phyloP scores from a whole-genome alignment of 192 early-diverging fungal species.

The Umbelopsis sp. region DNA sequence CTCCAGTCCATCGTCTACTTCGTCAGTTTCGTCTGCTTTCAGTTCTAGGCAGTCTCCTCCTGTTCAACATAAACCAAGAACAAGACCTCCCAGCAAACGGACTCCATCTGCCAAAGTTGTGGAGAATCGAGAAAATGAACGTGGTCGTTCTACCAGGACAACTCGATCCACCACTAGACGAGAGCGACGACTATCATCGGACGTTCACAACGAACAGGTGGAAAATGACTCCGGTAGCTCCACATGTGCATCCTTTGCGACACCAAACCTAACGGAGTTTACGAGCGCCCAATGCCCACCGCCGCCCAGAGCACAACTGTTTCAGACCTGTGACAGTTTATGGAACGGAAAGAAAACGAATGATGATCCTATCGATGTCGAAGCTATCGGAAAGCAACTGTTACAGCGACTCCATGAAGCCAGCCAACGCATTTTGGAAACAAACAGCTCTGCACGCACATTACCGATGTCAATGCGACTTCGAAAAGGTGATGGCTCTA shows the following conservation, averaged over 20 bases:
- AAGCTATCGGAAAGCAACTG: neutral
- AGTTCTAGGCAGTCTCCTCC: slow-evolving; percentile 16
- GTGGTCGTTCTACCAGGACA: neutral
- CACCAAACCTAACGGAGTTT: slow-evolving; percentile 14
- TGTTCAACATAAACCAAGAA: slow-evolving; percentile 16
- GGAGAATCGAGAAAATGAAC: slow-evolving; percentile 14
- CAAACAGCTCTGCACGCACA: neutral
- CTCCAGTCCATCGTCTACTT: slow-evolving; percentile 14
- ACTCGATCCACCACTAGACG: slow-evolving; percentile 7
- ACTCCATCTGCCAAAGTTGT: slow-evolving; percentile 7
- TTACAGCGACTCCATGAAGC: neutral
- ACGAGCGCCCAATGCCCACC: slow-evolving; percentile 12
- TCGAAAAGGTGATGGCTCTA: neutral
- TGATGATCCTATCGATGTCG: neutral
- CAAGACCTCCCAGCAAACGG: slow-evolving; percentile 4
- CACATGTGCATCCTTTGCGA: slow-evolving; percentile 15
- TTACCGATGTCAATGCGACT: slow-evolving; percentile 17
- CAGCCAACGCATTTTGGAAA: slow-evolving; percentile 14
- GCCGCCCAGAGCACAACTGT: slow-evolving; percentile 4
- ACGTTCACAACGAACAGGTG: neutral
- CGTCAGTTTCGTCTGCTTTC: slow-evolving; percentile 11
- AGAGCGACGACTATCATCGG: neutral
- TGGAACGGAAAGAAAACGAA: neutral
- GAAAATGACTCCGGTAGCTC: neutral
- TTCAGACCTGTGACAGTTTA: slow-evolving; percentile 13